Evolutionary conservation across 192 early-diverging fungal genomes (phyloP).

Genomic region (Mycoemilia scoparia): DNA sequence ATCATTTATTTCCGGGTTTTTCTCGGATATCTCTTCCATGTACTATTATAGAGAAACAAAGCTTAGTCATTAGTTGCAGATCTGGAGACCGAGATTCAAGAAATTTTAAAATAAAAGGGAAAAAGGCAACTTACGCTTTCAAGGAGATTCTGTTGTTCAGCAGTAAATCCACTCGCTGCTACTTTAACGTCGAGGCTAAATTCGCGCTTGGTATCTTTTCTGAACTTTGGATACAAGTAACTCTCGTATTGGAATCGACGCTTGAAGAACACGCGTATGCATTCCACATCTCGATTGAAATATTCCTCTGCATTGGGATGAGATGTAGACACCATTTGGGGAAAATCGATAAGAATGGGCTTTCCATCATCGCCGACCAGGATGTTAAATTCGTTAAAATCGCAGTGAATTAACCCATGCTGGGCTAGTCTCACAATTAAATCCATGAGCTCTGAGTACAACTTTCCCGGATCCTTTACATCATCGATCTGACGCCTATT

Average conservation of each 20-base stretch:
- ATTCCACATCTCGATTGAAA: slow-evolving; percentile 97
- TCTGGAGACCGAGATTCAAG: too few species aligned
- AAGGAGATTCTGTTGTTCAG: slow-evolving; percentile 74
- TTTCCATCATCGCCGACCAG: slow-evolving; percentile 62
- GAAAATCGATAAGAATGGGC: slow-evolving; percentile 95
- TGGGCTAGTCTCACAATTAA: slow-evolving; percentile 87
- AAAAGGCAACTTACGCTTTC: too few species aligned
- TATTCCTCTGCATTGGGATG: slow-evolving; percentile 93
- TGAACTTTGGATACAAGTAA: slow-evolving; percentile 79
- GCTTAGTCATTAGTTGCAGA: not conserved
- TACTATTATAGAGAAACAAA: slow-evolving; percentile 10
- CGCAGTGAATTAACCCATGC: slow-evolving; percentile 93
- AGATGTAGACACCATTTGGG: slow-evolving; percentile 97
- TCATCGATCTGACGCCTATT: slow-evolving; percentile 78
- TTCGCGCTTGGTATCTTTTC: slow-evolving; percentile 57
- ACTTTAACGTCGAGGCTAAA: slow-evolving; percentile 91
- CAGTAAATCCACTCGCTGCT: slow-evolving; percentile 89
- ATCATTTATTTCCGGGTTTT: slow-evolving; percentile 9
- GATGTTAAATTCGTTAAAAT: slow-evolving; percentile 99
- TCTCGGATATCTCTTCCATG: slow-evolving; percentile 11
- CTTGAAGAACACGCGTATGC: slow-evolving; percentile 87
- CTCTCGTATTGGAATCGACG: slow-evolving; percentile 83
- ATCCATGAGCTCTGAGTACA: slow-evolving; percentile 90
- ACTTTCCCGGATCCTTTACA: slow-evolving; percentile 72
- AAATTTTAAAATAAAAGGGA: not conserved